phyloP scores from a whole-genome alignment of 768 basidiomycete genomes.

The Rhodotorula taiwanensis region DNA sequence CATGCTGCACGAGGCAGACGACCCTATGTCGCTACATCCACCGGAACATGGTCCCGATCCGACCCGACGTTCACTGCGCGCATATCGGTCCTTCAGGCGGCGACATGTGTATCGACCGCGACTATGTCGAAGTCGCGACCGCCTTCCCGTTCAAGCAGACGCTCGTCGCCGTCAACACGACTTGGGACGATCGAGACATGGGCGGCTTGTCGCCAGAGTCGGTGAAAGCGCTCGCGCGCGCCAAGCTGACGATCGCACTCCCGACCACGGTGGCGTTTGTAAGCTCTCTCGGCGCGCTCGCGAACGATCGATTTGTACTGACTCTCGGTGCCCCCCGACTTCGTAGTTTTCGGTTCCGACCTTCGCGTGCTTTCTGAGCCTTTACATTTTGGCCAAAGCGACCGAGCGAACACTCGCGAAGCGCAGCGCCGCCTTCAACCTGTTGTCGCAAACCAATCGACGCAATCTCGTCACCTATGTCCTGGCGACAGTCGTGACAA shows the following conservation, averaged over 20 bases:
- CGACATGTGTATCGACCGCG: conserved; percentile 9
- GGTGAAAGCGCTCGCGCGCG: neutral
- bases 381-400: neutral
- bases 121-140: neutral
- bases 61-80: conserved; percentile 6
- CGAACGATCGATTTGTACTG: neutral
- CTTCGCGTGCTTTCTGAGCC: neutral
- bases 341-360: conserved; percentile 2
- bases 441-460: neutral
- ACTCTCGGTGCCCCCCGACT: no score
- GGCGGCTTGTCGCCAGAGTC: neutral
- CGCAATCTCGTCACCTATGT: conserved; percentile 5
- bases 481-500: neutral
- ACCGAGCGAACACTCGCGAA: neutral
- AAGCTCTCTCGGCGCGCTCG: neutral
- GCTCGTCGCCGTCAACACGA: conserved; percentile 1
- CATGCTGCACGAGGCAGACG: neutral
- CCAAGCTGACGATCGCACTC: neutral
- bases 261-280: conserved; percentile 4
- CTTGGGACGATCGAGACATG: conserved; percentile 14
- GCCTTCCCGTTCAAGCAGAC: conserved; percentile 7
- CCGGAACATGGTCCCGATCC: conserved; percentile 10
- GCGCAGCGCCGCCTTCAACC: neutral
- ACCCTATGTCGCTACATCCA: conserved; percentile 6
- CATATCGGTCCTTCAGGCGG: conserved; percentile 12